Conservation (phyloP, 2,329 filamentous ascomycete species). For the Trichoderma citrinoviride region DNA sequence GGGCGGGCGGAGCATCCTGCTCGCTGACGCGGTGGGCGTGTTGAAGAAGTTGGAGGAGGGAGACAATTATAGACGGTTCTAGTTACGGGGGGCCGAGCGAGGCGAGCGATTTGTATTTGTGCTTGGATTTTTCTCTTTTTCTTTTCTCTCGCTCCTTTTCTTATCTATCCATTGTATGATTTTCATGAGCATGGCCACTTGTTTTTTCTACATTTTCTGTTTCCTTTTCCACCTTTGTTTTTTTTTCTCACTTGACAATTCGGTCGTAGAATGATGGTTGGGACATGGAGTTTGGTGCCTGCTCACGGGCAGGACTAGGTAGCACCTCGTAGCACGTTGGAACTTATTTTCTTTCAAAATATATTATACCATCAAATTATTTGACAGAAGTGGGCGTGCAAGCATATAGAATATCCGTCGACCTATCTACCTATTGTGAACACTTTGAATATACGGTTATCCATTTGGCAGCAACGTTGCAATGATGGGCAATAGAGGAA, state of each 20-base stretch:
- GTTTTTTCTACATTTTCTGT: background rate
- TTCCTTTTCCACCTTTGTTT: too few species aligned
- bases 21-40: constrained; percentile 53
- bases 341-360: too few species aligned
- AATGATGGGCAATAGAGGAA: too few species aligned
- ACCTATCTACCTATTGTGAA: too few species aligned
- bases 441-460: too few species aligned
- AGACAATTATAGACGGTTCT: constrained; percentile 38
- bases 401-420: too few species aligned
- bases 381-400: background rate
- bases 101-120: background rate
- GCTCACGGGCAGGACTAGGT: background rate
- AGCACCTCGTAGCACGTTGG: too few species aligned
- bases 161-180: too few species aligned
- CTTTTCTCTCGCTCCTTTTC: background rate
- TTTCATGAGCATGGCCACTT: background rate
- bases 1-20: constrained; percentile 48
- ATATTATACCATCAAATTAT: background rate
- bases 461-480: too few species aligned
- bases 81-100: background rate
- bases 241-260: too few species aligned
- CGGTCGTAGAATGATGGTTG: background rate
- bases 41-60: constrained; percentile 51
- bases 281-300: background rate
- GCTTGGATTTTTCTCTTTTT: background rate